phyloP scores from a whole-genome alignment of 2,329 filamentous ascomycete species.

The Falciphora oryzae region DNA sequence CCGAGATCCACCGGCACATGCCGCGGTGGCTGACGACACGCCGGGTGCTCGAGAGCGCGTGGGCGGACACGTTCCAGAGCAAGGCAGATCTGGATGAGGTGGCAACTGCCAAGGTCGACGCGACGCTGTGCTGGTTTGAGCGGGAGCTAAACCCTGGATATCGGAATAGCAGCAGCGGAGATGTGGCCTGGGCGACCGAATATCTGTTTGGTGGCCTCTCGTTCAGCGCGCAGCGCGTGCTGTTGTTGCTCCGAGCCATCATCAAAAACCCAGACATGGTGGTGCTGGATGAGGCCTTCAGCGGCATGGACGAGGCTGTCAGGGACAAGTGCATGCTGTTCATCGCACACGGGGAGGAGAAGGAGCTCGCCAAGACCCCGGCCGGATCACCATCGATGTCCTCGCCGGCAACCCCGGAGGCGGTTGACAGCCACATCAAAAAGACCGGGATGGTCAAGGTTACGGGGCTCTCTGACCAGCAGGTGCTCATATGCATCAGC shows the following conservation, averaged over 20 bases:
- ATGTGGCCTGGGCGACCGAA: conserved; percentile 55
- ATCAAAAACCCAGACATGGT: conserved; percentile 77
- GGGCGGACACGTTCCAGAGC: conserved; percentile 79
- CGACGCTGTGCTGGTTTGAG: conserved; percentile 70
- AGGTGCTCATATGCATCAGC: conserved; percentile 87
- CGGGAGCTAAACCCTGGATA: conserved; percentile 60
- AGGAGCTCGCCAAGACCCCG: conserved; percentile 26
- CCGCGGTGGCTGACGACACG: conserved; percentile 70
- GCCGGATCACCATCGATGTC: background rate
- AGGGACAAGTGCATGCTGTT: conserved; percentile 85
- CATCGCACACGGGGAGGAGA: conserved; percentile 58
- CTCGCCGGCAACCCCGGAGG: conserved; percentile 10
- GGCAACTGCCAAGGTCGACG: conserved; percentile 57
- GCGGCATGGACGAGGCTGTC: conserved; percentile 73
- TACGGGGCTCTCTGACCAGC: conserved; percentile 58
- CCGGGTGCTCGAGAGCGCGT: conserved; percentile 75
- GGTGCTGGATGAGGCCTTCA: conserved; percentile 82
- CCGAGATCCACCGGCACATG: conserved; percentile 91
- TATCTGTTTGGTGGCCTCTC: conserved; percentile 66
- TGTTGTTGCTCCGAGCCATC: conserved; percentile 76
- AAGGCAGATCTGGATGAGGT: conserved; percentile 57
- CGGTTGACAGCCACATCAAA: conserved; percentile 41
- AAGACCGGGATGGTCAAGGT: conserved; percentile 44
- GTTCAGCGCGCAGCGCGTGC: conserved; percentile 77
- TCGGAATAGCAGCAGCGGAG: conserved; percentile 13